Conservation (phyloP, 1,284 basidiomycete genomes). For the Ceratobasidium sp. region DNA sequence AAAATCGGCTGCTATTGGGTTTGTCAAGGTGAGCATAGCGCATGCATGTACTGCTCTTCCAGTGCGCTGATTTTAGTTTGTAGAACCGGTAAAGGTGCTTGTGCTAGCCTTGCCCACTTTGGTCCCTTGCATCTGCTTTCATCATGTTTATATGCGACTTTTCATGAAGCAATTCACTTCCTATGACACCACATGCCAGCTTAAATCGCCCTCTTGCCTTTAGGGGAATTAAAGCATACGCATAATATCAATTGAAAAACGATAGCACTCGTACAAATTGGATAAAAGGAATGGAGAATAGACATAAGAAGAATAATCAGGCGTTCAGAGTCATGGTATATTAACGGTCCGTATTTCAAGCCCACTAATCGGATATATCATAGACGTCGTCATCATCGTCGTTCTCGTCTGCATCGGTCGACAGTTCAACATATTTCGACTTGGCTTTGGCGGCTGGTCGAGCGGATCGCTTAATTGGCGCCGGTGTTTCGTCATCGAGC, state of each 20-base stretch:
- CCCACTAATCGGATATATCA: slow-evolving; percentile 25
- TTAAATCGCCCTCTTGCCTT: neutral
- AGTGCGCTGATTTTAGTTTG: neutral
- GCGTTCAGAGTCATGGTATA: neutral
- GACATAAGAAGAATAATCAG: too few species aligned
- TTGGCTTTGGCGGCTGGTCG: slow-evolving; percentile 38
- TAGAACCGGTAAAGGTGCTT: slow-evolving; percentile 42
- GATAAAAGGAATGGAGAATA: slow-evolving; percentile 13
- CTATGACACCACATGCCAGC: slow-evolving; percentile 6
- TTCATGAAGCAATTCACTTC: slow-evolving; percentile 31
- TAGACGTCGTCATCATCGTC: slow-evolving; percentile 31
- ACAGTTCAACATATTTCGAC: slow-evolving; percentile 38
- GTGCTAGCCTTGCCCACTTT: neutral
- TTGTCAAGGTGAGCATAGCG: slow-evolving; percentile 77
- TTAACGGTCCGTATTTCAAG: neutral
- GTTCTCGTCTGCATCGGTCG: slow-evolving; percentile 34
- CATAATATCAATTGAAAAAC: too few species aligned
- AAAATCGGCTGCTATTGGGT: slow-evolving; percentile 91
- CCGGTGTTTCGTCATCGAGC: slow-evolving; percentile 14
- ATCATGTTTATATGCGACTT: slow-evolving; percentile 38
- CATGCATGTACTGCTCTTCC: neutral
- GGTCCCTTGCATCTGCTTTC: slow-evolving; percentile 26
- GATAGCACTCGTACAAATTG: slow-evolving; percentile 1
- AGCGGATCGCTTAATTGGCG: slow-evolving; percentile 34
- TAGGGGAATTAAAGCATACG: neutral